Percentiles rank a stretch among this genome's conserved stretches.
These are phyloP conservation scores for Lipomyces starkeyi DNA, from an alignment of 805 yeast genomes.

Conservation along the genomic window DNA sequence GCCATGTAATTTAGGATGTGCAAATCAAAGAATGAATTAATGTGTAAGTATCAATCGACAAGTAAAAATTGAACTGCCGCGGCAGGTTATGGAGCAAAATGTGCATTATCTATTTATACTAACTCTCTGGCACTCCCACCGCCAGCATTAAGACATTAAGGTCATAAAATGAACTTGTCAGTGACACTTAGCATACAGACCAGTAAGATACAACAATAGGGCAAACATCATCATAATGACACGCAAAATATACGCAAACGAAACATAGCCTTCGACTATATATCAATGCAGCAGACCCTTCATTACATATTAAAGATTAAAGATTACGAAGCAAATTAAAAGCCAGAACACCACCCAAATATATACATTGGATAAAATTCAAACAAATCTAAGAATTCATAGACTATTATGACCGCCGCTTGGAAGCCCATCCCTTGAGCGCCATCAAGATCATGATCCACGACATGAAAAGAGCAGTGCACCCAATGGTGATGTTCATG, in stretches of 20 bases:
- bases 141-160: too few species aligned
- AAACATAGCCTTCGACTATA: background rate
- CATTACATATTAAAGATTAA: background rate
- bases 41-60: too few species aligned
- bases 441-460: slow-evolving; percentile 78
- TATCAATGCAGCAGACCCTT: background rate
- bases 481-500: slow-evolving; percentile 82
- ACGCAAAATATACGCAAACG: background rate
- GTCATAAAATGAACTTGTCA: too few species aligned
- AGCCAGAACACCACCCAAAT: slow-evolving; percentile 4
- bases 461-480: slow-evolving; percentile 78
- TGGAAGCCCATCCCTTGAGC: slow-evolving; percentile 46
- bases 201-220: too few species aligned
- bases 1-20: too few species aligned
- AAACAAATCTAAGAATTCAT: background rate
- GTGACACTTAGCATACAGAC: too few species aligned
- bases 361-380: slow-evolving; percentile 3
- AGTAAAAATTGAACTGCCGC: too few species aligned
- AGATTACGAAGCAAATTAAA: background rate
- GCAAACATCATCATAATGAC: background rate
- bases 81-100: too few species aligned
- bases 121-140: too few species aligned
- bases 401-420: slow-evolving; percentile 20
- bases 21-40: too few species aligned
- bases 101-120: too few species aligned